A percentile compares a stretch with the other conserved stretches of the same genome.
Conservation (phyloP, 768 basidiomycete species). For the Podaxis mareebaensis region DNA sequence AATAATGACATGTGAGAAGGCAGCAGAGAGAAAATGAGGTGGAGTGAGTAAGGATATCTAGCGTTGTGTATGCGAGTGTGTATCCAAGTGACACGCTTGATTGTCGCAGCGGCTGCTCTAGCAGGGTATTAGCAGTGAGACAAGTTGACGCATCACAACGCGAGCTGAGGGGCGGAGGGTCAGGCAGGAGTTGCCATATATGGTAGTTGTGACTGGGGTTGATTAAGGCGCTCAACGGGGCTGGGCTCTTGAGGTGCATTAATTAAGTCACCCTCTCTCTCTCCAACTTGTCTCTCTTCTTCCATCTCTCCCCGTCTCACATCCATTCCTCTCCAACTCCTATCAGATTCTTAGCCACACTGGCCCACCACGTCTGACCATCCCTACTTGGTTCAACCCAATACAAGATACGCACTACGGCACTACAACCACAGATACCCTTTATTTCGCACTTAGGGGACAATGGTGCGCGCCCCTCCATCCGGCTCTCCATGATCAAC, state of each 20-base stretch:
- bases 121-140: too few species aligned
- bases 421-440: not conserved
- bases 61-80: too few species aligned
- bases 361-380: not conserved
- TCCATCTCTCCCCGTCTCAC: not conserved
- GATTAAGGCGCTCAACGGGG: not conserved
- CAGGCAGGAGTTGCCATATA: not conserved
- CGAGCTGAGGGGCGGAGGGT: not conserved
- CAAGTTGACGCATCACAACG: not conserved
- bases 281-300: not conserved
- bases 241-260: slow-evolving; percentile 14
- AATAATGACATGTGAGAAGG: too few species aligned
- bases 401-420: slow-evolving; percentile 27
- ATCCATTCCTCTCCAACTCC: not conserved
- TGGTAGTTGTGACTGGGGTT: slow-evolving; percentile 10
- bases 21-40: too few species aligned
- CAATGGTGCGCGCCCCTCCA: slow-evolving; percentile 27
- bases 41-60: too few species aligned
- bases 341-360: not conserved
- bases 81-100: too few species aligned
- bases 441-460: slow-evolving; percentile 16
- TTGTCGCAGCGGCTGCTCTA: too few species aligned
- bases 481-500: slow-evolving; percentile 20
- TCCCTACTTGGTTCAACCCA: not conserved
- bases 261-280: slow-evolving; percentile 13